Percentiles rank a stretch among this genome's conserved stretches.
Conservation (phyloP, 805 yeast genomes). For the Saccharomycopsis javanensis region DNA sequence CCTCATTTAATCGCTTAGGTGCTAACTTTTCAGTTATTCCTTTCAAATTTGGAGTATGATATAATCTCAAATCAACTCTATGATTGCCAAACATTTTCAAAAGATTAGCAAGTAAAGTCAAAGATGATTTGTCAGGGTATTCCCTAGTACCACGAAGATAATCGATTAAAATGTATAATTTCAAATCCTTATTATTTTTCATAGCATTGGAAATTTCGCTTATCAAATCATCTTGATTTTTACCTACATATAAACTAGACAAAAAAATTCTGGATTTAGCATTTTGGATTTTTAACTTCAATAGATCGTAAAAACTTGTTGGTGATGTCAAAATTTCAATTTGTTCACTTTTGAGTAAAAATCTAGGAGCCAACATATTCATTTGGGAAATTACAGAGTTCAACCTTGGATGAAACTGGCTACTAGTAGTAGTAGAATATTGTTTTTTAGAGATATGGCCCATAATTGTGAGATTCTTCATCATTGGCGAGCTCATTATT, state of each 20-base stretch:
- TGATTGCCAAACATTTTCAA: constrained; percentile 50
- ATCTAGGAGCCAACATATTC: constrained; percentile 59
- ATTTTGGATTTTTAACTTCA: constrained; percentile 49
- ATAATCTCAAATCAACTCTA: constrained; percentile 72
- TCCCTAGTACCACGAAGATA: constrained; percentile 91
- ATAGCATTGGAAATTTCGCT: constrained; percentile 54
- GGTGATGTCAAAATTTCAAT: constrained; percentile 61
- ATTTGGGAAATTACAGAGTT: constrained; percentile 39
- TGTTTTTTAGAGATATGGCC: background rate
- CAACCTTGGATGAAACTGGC: constrained; percentile 36
- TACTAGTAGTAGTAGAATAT: background rate
- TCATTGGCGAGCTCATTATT: background rate
- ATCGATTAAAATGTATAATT: constrained; percentile 70
- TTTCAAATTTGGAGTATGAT: constrained; percentile 77
- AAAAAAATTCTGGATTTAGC: constrained; percentile 68
- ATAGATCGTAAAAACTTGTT: constrained; percentile 52
- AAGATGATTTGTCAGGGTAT: constrained; percentile 70
- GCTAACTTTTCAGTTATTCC: constrained; percentile 56
- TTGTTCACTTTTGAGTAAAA: constrained; percentile 44
- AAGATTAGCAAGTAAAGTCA: constrained; percentile 52
- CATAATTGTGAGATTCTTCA: background rate
- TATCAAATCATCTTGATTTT: constrained; percentile 66
- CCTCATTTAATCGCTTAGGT: constrained; percentile 85
- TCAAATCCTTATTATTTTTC: constrained; percentile 44
- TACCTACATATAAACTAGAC: constrained; percentile 82